Base-by-base conservation (phyloP, 768 basidiomycete species). In the Dictyophora rubrovolvata region DNA sequence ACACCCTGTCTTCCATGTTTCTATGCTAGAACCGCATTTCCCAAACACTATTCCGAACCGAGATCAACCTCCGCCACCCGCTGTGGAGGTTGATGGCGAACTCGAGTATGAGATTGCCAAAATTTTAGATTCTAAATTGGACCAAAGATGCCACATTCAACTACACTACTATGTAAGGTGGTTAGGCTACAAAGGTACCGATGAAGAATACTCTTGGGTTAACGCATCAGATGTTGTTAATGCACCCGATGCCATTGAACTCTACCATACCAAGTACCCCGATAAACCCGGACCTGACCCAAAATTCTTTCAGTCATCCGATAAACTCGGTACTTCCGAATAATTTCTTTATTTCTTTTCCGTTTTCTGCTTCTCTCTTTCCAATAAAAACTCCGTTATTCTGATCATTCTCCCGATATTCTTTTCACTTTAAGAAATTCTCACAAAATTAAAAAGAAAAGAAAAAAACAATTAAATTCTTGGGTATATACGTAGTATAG, bases 1-100 rank as follows among this genome's bases (percentile, higher is more conserved):
- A 0, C 67, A 68, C 47, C 60, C 62, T 10, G 61, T 68, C 6
- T 68, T 68, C 63, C 67, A 68, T 49, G 59, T 65, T 14, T 52
- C 57, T 5, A 57, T 63, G 5, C 62, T 70, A 1, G 61, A 69
- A 51, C 57, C 58, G 6, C 58, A 51, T 21, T 59, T 57, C 42
- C 63, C 54, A 33, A 61, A 60, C 57, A 6, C 55, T 23, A 63
- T 65, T 23, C 63, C 64, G 22, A 54, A 57, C 17, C 36, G 57
- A 12, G 37, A 46, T n/a, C 62, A 57, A 48, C n/a, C 61, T 52
- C 62, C 60, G 20, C 63, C 60, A 18, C 57, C 56, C 16, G 55
- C 56, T 33, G 52, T 63, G 23, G 10, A 51, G 1, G 22, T 64
- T 5, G 57, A 65, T n/a, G 54, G 60, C n/a, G 60, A 59, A 34